Conservation (phyloP, 768 basidiomycete genomes). For the Strobilomyces dryophilus region DNA sequence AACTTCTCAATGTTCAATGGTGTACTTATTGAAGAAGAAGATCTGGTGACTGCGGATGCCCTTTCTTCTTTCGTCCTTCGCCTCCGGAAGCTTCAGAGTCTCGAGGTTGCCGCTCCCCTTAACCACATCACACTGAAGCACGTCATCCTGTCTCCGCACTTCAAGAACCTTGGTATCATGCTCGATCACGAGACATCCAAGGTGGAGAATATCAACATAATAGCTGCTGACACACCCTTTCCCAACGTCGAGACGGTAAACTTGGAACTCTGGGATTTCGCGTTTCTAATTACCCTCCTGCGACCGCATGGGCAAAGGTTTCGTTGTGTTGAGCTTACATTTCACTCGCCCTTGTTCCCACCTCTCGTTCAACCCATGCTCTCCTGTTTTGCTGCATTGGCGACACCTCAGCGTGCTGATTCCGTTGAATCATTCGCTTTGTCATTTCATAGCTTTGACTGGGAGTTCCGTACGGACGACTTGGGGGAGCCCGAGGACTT, state of each 20-base stretch:
- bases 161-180: not conserved
- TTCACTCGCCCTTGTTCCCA: not conserved
- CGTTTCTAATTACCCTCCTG: not conserved
- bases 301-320: not conserved
- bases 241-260: not conserved
- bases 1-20: not conserved
- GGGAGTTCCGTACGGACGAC: too few relatives aligned
- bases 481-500: too few relatives aligned
- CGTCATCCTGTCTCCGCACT: not conserved
- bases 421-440: not conserved
- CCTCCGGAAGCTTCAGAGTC: not conserved
- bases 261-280: not conserved
- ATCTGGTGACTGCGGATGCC: not conserved
- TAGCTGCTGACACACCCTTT: not conserved
- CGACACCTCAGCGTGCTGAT: not conserved
- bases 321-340: not conserved
- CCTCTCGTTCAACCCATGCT: not conserved
- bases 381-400: not conserved
- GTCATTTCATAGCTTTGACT: not conserved
- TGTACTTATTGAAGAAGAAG: rapidly evolving
- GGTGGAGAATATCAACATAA: not conserved
- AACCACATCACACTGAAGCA: not conserved
- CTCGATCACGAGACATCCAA: not conserved
- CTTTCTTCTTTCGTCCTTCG: not conserved
- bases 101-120: not conserved